These are phyloP conservation scores for Chaetomiaceae sp. DNA, from an alignment of 2,329 filamentous ascomycete species.

Conservation along the genomic window DNA sequence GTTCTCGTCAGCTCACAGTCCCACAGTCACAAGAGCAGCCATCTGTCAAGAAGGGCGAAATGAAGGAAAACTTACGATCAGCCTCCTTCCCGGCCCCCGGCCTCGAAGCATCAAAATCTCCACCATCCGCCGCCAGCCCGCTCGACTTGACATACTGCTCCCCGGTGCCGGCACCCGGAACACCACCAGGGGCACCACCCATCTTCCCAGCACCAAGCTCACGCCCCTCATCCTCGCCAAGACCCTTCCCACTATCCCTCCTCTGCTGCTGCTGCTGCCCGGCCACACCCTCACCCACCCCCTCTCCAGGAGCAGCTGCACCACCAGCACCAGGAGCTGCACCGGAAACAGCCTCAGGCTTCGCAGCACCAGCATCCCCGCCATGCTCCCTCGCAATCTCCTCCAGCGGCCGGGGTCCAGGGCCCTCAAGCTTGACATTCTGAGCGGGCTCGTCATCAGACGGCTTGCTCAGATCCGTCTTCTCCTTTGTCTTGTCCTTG, in stretches of 20 bases:
- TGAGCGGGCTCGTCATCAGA: conserved; percentile 2
- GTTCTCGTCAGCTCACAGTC: background rate
- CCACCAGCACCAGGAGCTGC: background rate
- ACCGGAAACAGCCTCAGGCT: background rate
- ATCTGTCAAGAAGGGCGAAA: background rate
- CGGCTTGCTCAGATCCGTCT: background rate
- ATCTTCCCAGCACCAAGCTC: conserved; percentile 30
- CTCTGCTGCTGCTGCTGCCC: conserved; percentile 8
- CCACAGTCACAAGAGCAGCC: too few relatives aligned
- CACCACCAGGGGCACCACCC: too few relatives aligned
- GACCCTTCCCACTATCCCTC: conserved; percentile 12
- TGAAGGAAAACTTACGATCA: conserved; percentile 48
- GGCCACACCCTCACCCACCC: background rate
- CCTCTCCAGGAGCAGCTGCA: background rate
- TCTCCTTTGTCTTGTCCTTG: conserved; percentile 25
- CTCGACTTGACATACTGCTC: conserved; percentile 54
- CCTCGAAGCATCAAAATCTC: conserved; percentile 61
- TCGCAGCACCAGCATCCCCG: conserved; percentile 28
- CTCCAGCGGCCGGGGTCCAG: conserved; percentile 42
- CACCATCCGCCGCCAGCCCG: conserved; percentile 60
- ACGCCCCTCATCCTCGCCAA: conserved; percentile 18
- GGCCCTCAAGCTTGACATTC: conserved; percentile 36
- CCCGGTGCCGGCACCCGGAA: conserved; percentile 53
- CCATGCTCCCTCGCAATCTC: conserved; percentile 33
- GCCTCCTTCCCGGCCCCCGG: conserved; percentile 64